phyloP scores from a whole-genome alignment of 345 rosid genomes.

The Toxicodendron radicans region DNA sequence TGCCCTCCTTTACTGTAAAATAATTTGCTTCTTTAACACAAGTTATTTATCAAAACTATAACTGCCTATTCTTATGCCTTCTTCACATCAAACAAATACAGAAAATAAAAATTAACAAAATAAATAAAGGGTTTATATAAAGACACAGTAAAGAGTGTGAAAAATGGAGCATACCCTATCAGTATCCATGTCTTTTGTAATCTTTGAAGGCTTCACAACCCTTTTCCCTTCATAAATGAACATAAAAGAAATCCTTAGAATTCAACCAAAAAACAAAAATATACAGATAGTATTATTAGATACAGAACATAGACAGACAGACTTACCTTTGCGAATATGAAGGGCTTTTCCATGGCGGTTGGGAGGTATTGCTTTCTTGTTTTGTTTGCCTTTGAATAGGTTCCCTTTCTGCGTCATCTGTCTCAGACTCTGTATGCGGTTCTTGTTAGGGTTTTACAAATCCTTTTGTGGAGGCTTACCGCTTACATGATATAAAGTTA shows the following conservation, averaged over 20 bases:
- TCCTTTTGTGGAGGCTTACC: too few species aligned
- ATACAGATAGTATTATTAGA: not conserved
- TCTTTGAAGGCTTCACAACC: conserved; percentile 66
- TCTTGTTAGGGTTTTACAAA: conserved; percentile 24
- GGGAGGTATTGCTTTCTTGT: conserved; percentile 63
- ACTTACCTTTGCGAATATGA: conserved; percentile 63
- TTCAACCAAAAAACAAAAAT: not conserved
- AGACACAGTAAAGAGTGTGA: not conserved
- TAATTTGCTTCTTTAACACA: too few species aligned
- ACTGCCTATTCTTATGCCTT: not conserved
- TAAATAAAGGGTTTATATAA: not conserved
- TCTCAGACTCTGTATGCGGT: not conserved
- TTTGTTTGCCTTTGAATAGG: conserved; percentile 83
- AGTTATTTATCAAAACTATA: not conserved
- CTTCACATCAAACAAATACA: not conserved
- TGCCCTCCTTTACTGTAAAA: too few species aligned
- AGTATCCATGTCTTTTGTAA: conserved; percentile 65
- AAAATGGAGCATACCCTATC: conserved; percentile 47
- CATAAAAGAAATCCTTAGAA: not conserved
- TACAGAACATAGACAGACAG: not conserved
- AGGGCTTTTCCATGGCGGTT: conserved; percentile 79
- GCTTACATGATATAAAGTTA: too few species aligned
- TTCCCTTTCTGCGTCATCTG: conserved; percentile 86
- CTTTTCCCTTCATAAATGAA: conserved; percentile 56
- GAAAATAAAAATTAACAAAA: not conserved